phyloP scores from a whole-genome alignment of 805 yeast genomes.

The Yamadazyma sp. region DNA sequence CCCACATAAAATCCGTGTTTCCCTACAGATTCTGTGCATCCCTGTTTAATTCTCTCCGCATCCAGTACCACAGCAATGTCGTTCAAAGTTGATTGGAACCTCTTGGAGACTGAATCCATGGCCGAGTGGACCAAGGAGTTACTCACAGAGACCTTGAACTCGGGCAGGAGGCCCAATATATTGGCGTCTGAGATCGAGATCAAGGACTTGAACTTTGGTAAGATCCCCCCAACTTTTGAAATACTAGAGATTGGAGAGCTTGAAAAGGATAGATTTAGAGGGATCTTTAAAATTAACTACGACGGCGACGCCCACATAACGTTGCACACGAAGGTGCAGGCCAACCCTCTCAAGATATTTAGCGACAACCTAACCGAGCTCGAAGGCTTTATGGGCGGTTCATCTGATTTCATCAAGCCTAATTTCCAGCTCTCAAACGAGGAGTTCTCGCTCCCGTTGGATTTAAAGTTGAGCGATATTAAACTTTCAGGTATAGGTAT shows the following conservation, averaged over 20 bases:
- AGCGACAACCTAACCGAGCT: slow-evolving; percentile 41
- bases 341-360: slow-evolving; percentile 76
- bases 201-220: slow-evolving; percentile 70
- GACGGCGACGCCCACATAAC: slow-evolving; percentile 75
- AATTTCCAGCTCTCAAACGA: slow-evolving; percentile 63
- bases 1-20: no score
- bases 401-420: slow-evolving; percentile 57
- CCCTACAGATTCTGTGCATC: not conserved
- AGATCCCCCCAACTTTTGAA: slow-evolving; percentile 71
- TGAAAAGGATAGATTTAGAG: slow-evolving; percentile 72
- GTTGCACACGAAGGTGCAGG: slow-evolving; percentile 77
- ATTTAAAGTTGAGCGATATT: slow-evolving; percentile 70
- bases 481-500: slow-evolving; percentile 78
- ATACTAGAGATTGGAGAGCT: slow-evolving; percentile 81
- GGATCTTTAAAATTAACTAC: slow-evolving; percentile 76
- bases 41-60: no score
- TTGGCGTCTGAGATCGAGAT: slow-evolving; percentile 68
- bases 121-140: slow-evolving; percentile 62
- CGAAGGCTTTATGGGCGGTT: slow-evolving; percentile 26
- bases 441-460: slow-evolving; percentile 75
- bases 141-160: slow-evolving; percentile 69
- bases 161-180: slow-evolving; percentile 69
- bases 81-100: slow-evolving; percentile 74
- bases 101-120: slow-evolving; percentile 64
- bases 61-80: no score